Evolutionary conservation across 2,329 filamentous ascomycete genomes (phyloP).

Genomic region (Colletotrichum tamarilloi): DNA sequence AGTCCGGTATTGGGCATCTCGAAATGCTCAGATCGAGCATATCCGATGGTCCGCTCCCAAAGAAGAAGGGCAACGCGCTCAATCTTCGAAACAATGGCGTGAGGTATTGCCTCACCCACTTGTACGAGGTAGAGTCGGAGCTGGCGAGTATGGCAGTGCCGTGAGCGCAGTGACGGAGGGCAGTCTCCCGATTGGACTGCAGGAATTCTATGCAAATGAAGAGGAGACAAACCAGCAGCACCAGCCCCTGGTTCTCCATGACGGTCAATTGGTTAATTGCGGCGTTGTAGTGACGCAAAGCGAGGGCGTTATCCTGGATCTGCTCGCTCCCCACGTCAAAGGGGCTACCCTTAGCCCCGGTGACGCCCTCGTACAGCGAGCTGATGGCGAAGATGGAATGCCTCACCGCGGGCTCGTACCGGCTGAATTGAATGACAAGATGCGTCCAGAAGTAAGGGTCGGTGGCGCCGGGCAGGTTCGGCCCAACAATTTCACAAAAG

Average conservation of each 20-base stretch:
- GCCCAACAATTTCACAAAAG: conserved; percentile 28
- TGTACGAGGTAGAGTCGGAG: not conserved
- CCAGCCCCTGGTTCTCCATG: conserved; percentile 40
- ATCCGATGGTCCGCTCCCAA: not conserved
- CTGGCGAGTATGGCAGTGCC: conserved; percentile 20
- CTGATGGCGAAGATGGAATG: conserved; percentile 64
- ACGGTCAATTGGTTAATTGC: conserved; percentile 40
- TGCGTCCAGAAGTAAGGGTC: conserved; percentile 53
- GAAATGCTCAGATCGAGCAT: conserved; percentile 30
- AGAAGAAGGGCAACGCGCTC: conserved; percentile 6
- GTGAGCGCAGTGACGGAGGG: conserved; percentile 46
- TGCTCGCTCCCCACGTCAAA: not conserved
- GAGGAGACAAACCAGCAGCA: conserved; percentile 58
- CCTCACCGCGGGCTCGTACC: conserved; percentile 56
- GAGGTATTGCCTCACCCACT: conserved; percentile 13
- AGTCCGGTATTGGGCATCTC: not conserved
- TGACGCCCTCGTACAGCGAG: conserved; percentile 53
- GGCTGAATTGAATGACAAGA: conserved; percentile 57
- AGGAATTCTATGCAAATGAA: conserved; percentile 66
- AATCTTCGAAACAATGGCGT: conserved; percentile 17
- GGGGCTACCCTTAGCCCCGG: not conserved
- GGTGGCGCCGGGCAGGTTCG: conserved; percentile 18
- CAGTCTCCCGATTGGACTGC: conserved; percentile 55
- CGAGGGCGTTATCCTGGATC: not conserved
- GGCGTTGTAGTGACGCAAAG: conserved; percentile 43